Conservation (phyloP, 1,284 basidiomycete species). For the Pseudozyma tsukubaensis region DNA sequence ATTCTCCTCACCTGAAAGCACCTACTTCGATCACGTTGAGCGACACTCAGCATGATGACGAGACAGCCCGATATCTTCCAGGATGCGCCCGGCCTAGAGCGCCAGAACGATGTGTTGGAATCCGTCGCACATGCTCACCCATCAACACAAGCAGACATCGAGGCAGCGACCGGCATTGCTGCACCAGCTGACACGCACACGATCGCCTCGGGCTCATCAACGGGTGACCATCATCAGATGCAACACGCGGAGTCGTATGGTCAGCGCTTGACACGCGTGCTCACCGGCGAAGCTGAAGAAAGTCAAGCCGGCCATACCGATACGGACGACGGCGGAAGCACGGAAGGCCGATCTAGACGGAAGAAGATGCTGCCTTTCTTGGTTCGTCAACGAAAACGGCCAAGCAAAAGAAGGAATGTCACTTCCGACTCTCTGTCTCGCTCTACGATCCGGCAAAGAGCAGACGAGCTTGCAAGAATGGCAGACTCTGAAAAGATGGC, state of each 20-base stretch:
- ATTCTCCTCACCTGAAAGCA: neutral
- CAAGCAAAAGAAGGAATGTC: neutral
- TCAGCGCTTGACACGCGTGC: slow-evolving; percentile 29
- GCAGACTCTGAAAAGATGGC: slow-evolving; percentile 44
- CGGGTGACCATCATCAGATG: slow-evolving; percentile 4
- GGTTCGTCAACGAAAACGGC: neutral
- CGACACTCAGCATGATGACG: slow-evolving; percentile 5
- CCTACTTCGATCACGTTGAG: neutral
- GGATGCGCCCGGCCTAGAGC: slow-evolving; percentile 42
- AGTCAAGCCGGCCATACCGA: neutral
- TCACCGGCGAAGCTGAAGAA: slow-evolving; percentile 27
- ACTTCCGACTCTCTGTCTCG: neutral
- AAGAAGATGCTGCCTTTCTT: slow-evolving; percentile 9
- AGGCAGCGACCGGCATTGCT: slow-evolving; percentile 14
- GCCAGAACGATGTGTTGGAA: slow-evolving; percentile 24
- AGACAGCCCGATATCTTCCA: slow-evolving; percentile 24
- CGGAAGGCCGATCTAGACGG: neutral
- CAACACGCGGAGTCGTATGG: slow-evolving; percentile 33
- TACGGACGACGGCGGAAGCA: slow-evolving; percentile 4
- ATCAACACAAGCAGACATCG: slow-evolving; percentile 14
- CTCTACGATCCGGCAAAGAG: slow-evolving; percentile 26
- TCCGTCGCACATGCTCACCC: slow-evolving; percentile 21
- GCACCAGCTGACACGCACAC: neutral
- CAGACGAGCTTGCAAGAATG: slow-evolving; percentile 29
- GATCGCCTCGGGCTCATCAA: slow-evolving; percentile 1